A percentile compares a stretch with the other conserved stretches of the same genome.
These are phyloP conservation scores for Tulasnella sp. DNA, from an alignment of 768 basidiomycete species.

Conservation along the genomic window DNA sequence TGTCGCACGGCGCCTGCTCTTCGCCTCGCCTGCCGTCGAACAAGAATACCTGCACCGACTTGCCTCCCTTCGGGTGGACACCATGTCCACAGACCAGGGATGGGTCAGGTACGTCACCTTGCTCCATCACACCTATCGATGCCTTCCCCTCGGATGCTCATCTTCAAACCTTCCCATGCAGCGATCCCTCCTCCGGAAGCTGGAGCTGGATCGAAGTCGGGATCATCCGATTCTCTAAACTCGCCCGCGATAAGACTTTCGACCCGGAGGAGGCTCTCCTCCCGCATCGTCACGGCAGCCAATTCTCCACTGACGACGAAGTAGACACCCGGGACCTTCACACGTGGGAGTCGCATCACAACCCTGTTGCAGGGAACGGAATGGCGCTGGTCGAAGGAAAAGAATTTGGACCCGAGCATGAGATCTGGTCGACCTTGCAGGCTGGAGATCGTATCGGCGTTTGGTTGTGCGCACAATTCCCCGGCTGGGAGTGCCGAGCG, in stretches of 20 bases:
- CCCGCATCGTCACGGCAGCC: neutral
- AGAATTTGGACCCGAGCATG: neutral
- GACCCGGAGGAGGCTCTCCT: neutral
- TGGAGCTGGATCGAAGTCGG: conserved; percentile 8
- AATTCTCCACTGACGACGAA: too few relatives aligned
- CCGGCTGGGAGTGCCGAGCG: neutral
- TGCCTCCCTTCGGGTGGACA: neutral
- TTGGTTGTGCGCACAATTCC: neutral
- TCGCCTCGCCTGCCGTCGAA: neutral
- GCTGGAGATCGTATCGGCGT: conserved; percentile 8
- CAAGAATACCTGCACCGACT: neutral
- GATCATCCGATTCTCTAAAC: neutral
- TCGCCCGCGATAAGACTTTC: neutral
- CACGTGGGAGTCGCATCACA: neutral
- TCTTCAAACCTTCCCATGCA: neutral
- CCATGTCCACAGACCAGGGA: conserved; percentile 4
- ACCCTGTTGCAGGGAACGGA: neutral
- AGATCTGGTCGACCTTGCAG: neutral
- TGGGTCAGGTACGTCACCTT: conserved; percentile 1
- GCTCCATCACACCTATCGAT: neutral
- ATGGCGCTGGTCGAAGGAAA: neutral
- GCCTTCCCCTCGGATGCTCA: neutral
- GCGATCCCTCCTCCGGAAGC: neutral
- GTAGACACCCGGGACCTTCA: neutral
- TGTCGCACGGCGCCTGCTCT: neutral